Base-by-base conservation (phyloP, 805 yeast species). In the Wickerhamomyces xylosicus region DNA sequence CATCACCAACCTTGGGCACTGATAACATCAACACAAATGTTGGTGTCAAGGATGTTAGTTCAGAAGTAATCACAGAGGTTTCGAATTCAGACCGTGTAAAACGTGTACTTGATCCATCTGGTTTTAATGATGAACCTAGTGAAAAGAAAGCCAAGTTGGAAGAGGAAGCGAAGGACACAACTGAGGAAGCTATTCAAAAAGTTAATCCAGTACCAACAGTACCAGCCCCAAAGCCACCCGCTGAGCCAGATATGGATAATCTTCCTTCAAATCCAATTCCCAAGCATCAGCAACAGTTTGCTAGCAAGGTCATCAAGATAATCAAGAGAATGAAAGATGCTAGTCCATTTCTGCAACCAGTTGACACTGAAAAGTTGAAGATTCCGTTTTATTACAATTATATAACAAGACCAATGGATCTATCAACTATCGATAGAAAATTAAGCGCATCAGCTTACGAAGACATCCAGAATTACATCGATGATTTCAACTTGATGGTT, bases 251-350 rank as follows among this genome's bases (percentile, higher is more conserved):
- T 50, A 72, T 79, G 79, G 53, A 73, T 50, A 77, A 79, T 47
- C 64, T 82, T 19, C 85, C 90, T 2, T 65, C 50, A 11, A 54
- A 67, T 46, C 90, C 95, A 15, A 63, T 84, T 48, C 90, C 92
- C 19, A 67, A 71, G 37, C 97, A 92, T 60, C 97, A 92, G 61
- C 71, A 74, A 50, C 82, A 81, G 53, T 89, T 80, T 54, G 85
- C 90, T 1, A 49, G 74, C 16, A 82, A 85, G 45, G 74, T 89
- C 2, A 69, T 92, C 37, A 85, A 89, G 52, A 89, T 95, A 11
- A 80, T 92, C 45, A 86, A 84, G 58, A 68, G 97, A 45, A 71
- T 90, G 53, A 85, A 87, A 59, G 98, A 92, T 62, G 95, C 97
- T 1, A 76, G 69, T 14, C 97, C 97, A 2, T 92, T 92, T 56